Percentiles rank a stretch among this genome's conserved stretches.
Conservation (phyloP, 2,329 filamentous ascomycete genomes). For the Colletotrichum brevisporum region DNA sequence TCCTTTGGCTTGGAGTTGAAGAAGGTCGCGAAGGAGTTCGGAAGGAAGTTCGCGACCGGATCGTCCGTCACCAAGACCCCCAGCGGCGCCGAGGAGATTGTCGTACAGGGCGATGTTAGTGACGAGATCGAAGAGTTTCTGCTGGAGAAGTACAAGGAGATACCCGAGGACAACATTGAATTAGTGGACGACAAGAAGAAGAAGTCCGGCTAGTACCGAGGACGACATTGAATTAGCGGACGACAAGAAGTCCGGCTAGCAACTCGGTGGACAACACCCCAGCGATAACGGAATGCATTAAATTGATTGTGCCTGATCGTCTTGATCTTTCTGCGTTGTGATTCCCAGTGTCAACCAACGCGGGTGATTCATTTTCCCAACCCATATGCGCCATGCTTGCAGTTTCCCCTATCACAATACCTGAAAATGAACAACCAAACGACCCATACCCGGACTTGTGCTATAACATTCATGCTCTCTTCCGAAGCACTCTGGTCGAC, state of each 20-base stretch:
- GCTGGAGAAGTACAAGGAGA: slow-evolving; percentile 87
- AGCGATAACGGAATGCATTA: slow-evolving; percentile 15
- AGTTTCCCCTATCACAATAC: background rate
- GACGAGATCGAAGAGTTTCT: slow-evolving; percentile 95
- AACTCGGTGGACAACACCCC: slow-evolving; percentile 34
- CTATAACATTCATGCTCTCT: slow-evolving; percentile 56
- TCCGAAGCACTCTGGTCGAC: slow-evolving; percentile 68
- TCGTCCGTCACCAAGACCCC: slow-evolving; percentile 91
- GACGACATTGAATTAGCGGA: slow-evolving; percentile 94
- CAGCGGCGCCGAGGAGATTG: slow-evolving; percentile 93
- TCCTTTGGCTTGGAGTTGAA: slow-evolving; percentile 93
- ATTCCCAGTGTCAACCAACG: slow-evolving; percentile 27
- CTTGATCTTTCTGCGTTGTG: slow-evolving; percentile 25
- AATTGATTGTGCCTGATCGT: slow-evolving; percentile 29
- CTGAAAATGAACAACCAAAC: background rate
- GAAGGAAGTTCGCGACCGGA: slow-evolving; percentile 98
- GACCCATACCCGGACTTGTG: background rate
- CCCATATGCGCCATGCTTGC: slow-evolving; percentile 15
- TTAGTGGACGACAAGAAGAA: slow-evolving; percentile 97
- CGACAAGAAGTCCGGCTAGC: slow-evolving; percentile 78
- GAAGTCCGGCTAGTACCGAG: slow-evolving; percentile 52
- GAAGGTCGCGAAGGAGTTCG: slow-evolving; percentile 95
- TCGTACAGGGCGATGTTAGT: slow-evolving; percentile 96
- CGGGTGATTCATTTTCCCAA: background rate
- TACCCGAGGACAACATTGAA: slow-evolving; percentile 96